Base-by-base conservation (phyloP, 148 eudicot genomes). In the Pharnaceum exiguum region DNA sequence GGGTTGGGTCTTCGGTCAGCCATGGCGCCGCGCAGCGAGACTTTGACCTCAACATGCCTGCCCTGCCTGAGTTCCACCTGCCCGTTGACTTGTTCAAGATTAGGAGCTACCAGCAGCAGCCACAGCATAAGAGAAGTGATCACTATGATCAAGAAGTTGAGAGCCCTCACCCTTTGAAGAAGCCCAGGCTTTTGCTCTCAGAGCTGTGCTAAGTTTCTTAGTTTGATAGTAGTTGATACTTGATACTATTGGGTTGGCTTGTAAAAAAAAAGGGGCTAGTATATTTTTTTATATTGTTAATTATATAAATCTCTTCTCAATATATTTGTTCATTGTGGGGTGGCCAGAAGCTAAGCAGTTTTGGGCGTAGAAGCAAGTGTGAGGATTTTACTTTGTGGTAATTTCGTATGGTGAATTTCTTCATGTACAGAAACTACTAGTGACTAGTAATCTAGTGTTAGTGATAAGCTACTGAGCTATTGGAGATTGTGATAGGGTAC, bases 81-180 rank as follows among this genome's bases (percentile, higher is more conserved):
- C 60, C 32, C 48, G 74, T 71, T 76, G 81, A 76, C 68, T 60
- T 68, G 12, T 25, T 54, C 5, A 72, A 33, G 42, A 22, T 21
- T 1, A 59, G 60, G 36, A 42, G 44, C 15, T 57, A 42, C 3
- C 12, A 24, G 10, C 21, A 21, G 16, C 26, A 21, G n/a, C n/a
- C n/a, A n/a, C n/a, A n/a, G n/a, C n/a, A n/a, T n/a, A 51, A 62
- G 48, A n/a, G 13, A 25, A 26, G 27, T 32, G 30, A 71, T 19
- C 49, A 29, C 26, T 68, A 59, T 10, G 96, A 83, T 10, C 85
- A 87, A 5, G 98, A 93, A 55, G 96, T 88, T 1, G 91, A 83
- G 63, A 88, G 96, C 48, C 99, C 99, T 2, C 99, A 93, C 31
- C 99, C 99, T 24, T 51, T 71, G 31, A 93, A 93, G 71, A 93